Base-by-base conservation (phyloP, 1,284 basidiomycete genomes). In the Ustilago tritici region DNA sequence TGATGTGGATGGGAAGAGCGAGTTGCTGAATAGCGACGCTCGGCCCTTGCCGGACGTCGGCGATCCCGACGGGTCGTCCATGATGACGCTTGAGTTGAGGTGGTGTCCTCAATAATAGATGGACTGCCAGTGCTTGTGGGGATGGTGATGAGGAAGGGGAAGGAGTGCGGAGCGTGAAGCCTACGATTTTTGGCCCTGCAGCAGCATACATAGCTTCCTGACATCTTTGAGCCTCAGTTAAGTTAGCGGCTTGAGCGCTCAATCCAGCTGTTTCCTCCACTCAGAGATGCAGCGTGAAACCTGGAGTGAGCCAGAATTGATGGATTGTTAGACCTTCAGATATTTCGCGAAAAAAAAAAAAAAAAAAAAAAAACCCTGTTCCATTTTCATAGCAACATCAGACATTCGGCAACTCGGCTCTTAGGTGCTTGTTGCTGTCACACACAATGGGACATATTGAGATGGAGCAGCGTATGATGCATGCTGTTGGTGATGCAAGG, bases 1-100 rank as follows among this genome's bases (percentile, higher is more conserved):
- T 3, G 65, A 65, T 0, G 65, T 53, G 17, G 71, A 65, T 0
- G 71, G 35, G 50, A 55, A 60, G 4, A 65, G 55, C 52, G 71
- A 74, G 35, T 69, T 69, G 62, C 65, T 69, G 59, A 74, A 74
- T 28, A 74, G 61, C 28, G 71, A 74, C 34, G 59, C 28, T 38
- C 71, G 57, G 35, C 56, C 43, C 55, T 54, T 68, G 59, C 65
- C 71, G 34, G 65, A 69, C 52, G 65, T 74, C 15, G 71, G 71
- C 55, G 71, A 74, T 35, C 35, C 52, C 36, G 66, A 65, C 17
- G 23, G 54, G 50, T 74, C 63, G 62, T 74, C 71, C 71, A 74
- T 74, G 31, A n/a, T 65, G 53, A 10, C 34, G 35, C 49, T 40
- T 40, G 58, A 8, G 11, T 8, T 34, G 36, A 28, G 36, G 17